These are phyloP conservation scores for Lactarius hengduanensis DNA, from an alignment of 768 basidiomycete genomes.

Conservation along the genomic window DNA sequence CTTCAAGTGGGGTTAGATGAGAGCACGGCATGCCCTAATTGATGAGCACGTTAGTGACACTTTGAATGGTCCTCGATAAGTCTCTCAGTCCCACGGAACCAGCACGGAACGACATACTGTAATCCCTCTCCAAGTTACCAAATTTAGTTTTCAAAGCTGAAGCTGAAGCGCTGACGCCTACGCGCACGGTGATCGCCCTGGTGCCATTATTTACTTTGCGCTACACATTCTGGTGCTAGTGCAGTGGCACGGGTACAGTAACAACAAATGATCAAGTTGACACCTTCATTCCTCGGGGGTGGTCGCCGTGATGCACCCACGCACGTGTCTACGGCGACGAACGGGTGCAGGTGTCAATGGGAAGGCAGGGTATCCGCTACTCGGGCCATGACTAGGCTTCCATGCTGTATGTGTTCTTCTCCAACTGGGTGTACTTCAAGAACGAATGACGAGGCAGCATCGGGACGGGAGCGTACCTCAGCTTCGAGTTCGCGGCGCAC, in stretches of 20 bases:
- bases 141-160: background rate
- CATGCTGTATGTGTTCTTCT: conserved; percentile 83
- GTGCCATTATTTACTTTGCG: background rate
- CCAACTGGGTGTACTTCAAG: conserved; percentile 48
- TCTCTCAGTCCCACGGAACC: background rate
- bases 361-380: background rate
- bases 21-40: background rate
- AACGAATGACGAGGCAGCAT: background rate
- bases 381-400: conserved; percentile 37
- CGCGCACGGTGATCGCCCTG: background rate
- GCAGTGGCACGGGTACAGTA: background rate
- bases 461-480: conserved; percentile 51
- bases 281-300: background rate
- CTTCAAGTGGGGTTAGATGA: conserved; percentile 18
- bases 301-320: background rate
- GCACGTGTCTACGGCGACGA: background rate
- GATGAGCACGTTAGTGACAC: background rate
- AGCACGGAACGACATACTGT: background rate
- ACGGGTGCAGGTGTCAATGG: background rate
- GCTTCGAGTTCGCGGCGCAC: conserved; percentile 70
- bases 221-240: background rate
- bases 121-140: background rate
- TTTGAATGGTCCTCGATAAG: background rate
- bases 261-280: background rate
- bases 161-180: background rate